These are phyloP conservation scores for Globisporangium cylindrosporum DNA, from an alignment of 352 stramenopile species.

Conservation along the genomic window DNA sequence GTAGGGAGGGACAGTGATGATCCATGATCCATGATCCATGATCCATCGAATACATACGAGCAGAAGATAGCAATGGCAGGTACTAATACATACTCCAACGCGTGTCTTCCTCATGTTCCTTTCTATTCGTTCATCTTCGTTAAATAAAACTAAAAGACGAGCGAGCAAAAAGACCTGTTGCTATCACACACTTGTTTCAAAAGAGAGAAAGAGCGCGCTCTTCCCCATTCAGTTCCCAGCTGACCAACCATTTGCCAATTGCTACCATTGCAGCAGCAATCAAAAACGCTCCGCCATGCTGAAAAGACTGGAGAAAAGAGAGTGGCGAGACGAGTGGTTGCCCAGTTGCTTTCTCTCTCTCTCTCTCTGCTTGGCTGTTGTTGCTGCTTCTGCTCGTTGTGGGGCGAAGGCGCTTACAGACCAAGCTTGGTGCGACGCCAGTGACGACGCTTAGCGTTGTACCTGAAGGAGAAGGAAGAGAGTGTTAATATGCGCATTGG, in stretches of 20 bases:
- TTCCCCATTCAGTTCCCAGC: background rate
- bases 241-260: background rate
- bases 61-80: background rate
- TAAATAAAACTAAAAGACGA: constrained; percentile 3
- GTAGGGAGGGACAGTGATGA: background rate
- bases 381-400: constrained; percentile 6
- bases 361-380: constrained; percentile 9
- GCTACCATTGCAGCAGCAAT: background rate
- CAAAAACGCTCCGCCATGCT: background rate
- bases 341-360: background rate
- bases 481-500: background rate
- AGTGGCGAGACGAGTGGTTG: background rate
- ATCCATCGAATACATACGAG: background rate
- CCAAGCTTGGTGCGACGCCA: constrained; percentile 99
- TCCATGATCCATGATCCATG: background rate
- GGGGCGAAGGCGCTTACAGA: constrained; percentile 89
- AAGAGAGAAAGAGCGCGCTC: background rate
- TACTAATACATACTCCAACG: background rate
- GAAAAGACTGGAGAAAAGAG: background rate
- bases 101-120: constrained; percentile 17
- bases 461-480: constrained; percentile 55
- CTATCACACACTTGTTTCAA: constrained; percentile 14
- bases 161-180: constrained; percentile 13
- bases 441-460: constrained; percentile 99
- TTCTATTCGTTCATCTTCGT: constrained; percentile 14